phyloP scores from a whole-genome alignment of 768 basidiomycete species.

The Pleurotus salmoneostramineus region DNA sequence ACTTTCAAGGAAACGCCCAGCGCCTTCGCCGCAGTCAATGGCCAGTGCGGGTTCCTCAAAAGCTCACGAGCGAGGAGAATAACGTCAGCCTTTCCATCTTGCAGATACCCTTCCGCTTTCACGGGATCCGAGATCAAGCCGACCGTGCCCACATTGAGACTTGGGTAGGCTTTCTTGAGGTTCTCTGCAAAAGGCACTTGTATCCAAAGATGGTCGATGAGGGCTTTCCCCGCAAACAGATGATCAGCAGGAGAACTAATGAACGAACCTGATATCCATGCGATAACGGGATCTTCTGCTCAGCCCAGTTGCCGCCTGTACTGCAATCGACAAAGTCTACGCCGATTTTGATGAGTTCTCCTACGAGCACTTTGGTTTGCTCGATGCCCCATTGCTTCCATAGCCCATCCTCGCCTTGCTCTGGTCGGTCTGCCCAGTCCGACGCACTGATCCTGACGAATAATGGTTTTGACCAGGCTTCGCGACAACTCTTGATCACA shows the following conservation, averaged over 20 bases:
- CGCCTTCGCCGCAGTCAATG: slow-evolving; percentile 54
- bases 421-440: slow-evolving; percentile 59
- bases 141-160: slow-evolving; percentile 56
- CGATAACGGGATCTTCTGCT: slow-evolving; percentile 51
- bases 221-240: too few relatives aligned
- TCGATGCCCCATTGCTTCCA: slow-evolving; percentile 77
- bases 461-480: slow-evolving; percentile 65
- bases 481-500: slow-evolving; percentile 46
- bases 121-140: slow-evolving; percentile 67
- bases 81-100: slow-evolving; percentile 64
- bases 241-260: not conserved
- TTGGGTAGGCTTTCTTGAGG: slow-evolving; percentile 57
- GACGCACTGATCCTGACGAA: slow-evolving; percentile 68
- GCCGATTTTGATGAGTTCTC: slow-evolving; percentile 54
- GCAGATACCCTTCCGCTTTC: slow-evolving; percentile 53
- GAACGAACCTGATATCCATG: slow-evolving; percentile 62
- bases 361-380: slow-evolving; percentile 60
- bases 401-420: slow-evolving; percentile 50
- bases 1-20: slow-evolving; percentile 64
- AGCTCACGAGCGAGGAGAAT: slow-evolving; percentile 66
- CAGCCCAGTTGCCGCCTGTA: slow-evolving; percentile 59
- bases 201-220: slow-evolving; percentile 1
- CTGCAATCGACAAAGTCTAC: slow-evolving; percentile 78
- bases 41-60: slow-evolving; percentile 63
- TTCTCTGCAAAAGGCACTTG: slow-evolving; percentile 68